Evolutionary conservation across 257 asterid species (phyloP), one percentile per base, ranked within the genome.

Genomic region (Ilex aquifolium): DNA sequence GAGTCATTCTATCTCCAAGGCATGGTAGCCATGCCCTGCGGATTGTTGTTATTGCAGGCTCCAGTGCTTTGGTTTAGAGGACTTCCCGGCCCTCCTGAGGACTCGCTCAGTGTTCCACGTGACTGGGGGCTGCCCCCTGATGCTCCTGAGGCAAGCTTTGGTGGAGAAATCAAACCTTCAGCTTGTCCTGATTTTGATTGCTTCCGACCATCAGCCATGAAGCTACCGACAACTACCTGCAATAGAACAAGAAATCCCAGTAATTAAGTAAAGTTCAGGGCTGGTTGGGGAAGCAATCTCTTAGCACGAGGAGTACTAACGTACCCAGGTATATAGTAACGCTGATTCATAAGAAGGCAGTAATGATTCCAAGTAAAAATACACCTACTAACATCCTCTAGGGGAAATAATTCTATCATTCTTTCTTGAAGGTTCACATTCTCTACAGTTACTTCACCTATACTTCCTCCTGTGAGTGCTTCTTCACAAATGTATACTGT

Each of bases 151-250:
- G 15, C n/a, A 32, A 36, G 40, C 50, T 10, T 30, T 32, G 56
- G 46, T 60, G 72, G 67, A 29, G 39, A 21, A 21, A 21, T 40
- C 10, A 44, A 44, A 53, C 56, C 27, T 5, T 60, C 56, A 44
- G 57, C 11, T 42, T 31, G 39, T 8, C 40, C 62, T 64, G 66
- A 13, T 51, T 60, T 59, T 44, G 15, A 16, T 44, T 44, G 62
- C 62, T 57, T 31, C 21, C 53, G 66, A 40, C 58, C 56, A 11
- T 12, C 66, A 10, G 53, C 27, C 32, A 59, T 60, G 66, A 68
- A 68, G 36, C 66, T 60, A 40, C 72, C 66, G 50, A 68, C 72
- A 30, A 68, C 44, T 49, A 68, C 39, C 72, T 68, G 42, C 32
- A 59, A 49, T 50, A 31, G 36, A 44, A 49, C 2, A 7, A 49